These are phyloP conservation scores for Spergularia marina DNA, from an alignment of 148 eudicot species.

Conservation along the genomic window DNA sequence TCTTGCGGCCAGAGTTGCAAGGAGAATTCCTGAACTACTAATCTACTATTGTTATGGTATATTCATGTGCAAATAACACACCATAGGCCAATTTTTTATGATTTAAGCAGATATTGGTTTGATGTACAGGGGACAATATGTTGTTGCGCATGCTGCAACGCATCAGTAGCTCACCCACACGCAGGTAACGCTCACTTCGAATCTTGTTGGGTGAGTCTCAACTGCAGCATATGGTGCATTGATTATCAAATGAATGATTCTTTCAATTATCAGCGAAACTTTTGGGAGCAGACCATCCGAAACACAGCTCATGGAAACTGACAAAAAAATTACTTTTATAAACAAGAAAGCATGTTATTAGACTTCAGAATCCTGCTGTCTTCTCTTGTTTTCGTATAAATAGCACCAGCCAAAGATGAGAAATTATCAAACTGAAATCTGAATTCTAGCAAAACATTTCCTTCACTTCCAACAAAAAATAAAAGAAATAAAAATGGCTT, in stretches of 20 bases:
- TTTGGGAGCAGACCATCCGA: slow-evolving; percentile 4
- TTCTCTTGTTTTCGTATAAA: slow-evolving; percentile 10
- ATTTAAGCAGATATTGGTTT: no score
- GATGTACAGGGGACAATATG: slow-evolving; percentile 3
- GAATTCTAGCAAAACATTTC: neutral
- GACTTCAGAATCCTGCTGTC: slow-evolving; percentile 25
- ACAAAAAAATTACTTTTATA: neutral
- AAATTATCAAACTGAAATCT: neutral
- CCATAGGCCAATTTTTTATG: neutral
- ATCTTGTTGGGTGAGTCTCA: neutral
- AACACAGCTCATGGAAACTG: neutral
- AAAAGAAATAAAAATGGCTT: neutral
- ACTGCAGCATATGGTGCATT: neutral
- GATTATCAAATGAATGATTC: neutral
- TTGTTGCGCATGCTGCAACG: neutral
- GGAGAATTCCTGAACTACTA: neutral
- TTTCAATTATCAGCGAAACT: slow-evolving; percentile 3
- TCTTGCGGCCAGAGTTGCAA: no score
- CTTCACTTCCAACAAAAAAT: neutral
- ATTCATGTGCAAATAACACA: neutral
- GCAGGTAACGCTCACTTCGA: neutral
- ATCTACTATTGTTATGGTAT: no score
- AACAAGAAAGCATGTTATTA: neutral
- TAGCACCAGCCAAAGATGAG: neutral
- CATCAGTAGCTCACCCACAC: neutral